A percentile compares a stretch with the other conserved stretches of the same genome.
phyloP scores from a whole-genome alignment of 768 basidiomycete genomes.

The Tricholoma terreum region DNA sequence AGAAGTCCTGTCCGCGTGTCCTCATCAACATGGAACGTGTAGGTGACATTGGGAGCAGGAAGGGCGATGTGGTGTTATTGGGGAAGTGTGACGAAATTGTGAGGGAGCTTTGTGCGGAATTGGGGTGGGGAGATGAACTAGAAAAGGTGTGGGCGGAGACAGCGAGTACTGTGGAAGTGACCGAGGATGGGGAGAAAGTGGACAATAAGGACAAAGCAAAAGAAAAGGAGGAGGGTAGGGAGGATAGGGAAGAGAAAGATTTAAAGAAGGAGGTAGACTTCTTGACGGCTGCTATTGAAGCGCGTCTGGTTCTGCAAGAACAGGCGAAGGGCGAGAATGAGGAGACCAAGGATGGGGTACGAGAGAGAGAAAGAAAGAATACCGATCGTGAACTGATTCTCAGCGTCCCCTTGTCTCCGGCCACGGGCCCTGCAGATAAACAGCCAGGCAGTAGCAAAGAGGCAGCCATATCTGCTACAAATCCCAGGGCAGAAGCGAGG shows the following conservation, averaged over 20 bases:
- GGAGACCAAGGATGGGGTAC: not conserved
- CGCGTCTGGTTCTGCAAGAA: constrained; percentile 25
- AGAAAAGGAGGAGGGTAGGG: constrained; percentile 1
- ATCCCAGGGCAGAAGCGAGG: not conserved
- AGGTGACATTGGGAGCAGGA: constrained; percentile 54
- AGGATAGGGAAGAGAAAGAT: constrained; percentile 14
- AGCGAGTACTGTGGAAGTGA: constrained; percentile 15
- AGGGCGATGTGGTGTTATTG: constrained; percentile 61
- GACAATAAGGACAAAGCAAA: constrained; percentile 8
- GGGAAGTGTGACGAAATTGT: constrained; percentile 73
- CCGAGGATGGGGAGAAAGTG: constrained; percentile 4
- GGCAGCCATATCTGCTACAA: not conserved
- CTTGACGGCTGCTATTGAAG: constrained; percentile 31
- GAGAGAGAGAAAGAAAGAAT: not conserved
- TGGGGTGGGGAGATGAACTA: constrained; percentile 75
- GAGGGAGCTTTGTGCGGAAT: constrained; percentile 53
- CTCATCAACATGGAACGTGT: constrained; percentile 86
- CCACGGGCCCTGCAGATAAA: no score
- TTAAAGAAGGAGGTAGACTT: constrained; percentile 30
- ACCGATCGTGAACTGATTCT: not conserved
- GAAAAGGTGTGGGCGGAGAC: constrained; percentile 54
- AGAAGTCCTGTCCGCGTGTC: constrained; percentile 64
- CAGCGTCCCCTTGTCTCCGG: not conserved
- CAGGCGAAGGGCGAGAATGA: not conserved
- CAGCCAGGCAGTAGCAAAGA: not conserved